Evolutionary conservation across 352 stramenopile species (phyloP), one percentile per base, ranked within the genome.

Genomic region (Globisporangium mamillatum): DNA sequence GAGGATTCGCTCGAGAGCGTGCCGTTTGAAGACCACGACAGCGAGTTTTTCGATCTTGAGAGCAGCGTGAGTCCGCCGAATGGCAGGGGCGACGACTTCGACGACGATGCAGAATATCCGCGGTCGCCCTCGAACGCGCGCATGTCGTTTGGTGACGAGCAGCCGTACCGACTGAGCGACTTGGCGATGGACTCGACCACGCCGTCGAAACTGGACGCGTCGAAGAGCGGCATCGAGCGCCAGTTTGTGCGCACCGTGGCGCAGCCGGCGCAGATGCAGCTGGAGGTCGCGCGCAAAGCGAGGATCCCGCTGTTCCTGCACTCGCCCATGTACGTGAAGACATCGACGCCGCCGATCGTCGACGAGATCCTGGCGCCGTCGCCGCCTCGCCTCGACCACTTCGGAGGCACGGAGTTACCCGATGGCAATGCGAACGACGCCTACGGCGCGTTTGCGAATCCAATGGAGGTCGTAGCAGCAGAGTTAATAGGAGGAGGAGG

Each of bases 301-400:
- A 79, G 86, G 0, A 95, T 95, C 25, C 88, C 88, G 48, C 65
- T 95, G 12, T 95, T 95, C 69, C 60, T 95, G 55, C 88, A 95
- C 71, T 94, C 88, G 29, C 88, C 88, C 9, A 92, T 95, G 86
- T 93, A 94, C 72, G 86, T 94, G 22, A 90, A 82, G 68, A 91
- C 81, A 4, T 92, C 82, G 20, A 77, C 82, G 1, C 70, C 78
- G 18, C 78, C 75, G 55, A 71, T 93, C 34, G 74, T 90, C 29
- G 84, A 93, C 54, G 68, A 86, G 24, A 64, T 59, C 55, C 25
- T 57, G 29, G 56, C n/a, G 48, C 32, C 58, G 24, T 48, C 29
- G 58, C 41, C 58, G 20, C 55, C 57, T 32, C 68, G 60, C 6
- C 52, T 71, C n/a, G 66, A 75, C 46, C 63, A 71, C 22, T 75